Conservation (phyloP, 2,329 filamentous ascomycete species). For the Cladosporium sp. region DNA sequence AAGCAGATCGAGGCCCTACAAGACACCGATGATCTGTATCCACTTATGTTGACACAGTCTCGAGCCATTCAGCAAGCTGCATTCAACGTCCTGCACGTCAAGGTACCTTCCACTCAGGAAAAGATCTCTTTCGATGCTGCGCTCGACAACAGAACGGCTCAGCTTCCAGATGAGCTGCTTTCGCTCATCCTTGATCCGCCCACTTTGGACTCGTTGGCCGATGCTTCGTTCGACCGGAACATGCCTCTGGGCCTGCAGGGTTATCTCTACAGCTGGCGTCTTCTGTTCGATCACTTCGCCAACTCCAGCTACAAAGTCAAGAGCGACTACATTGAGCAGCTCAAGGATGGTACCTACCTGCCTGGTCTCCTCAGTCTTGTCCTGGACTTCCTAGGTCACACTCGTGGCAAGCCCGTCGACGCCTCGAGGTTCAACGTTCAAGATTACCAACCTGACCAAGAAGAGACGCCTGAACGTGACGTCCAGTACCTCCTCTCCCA, state of each 20-base stretch:
- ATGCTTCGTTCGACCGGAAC: constrained; percentile 56
- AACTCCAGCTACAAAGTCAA: constrained; percentile 65
- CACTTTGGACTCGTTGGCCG: constrained; percentile 59
- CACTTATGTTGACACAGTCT: constrained; percentile 69
- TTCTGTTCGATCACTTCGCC: constrained; percentile 78
- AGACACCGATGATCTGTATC: constrained; percentile 64
- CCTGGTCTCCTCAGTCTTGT: constrained; percentile 67
- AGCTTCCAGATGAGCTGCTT: constrained; percentile 75
- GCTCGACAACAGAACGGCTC: constrained; percentile 64
- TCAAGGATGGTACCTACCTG: constrained; percentile 68
- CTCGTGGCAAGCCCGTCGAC: constrained; percentile 63
- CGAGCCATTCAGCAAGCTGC: constrained; percentile 70
- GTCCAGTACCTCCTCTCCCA: constrained; percentile 80
- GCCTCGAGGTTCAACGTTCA: constrained; percentile 64
- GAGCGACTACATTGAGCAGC: constrained; percentile 68
- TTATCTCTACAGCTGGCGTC: constrained; percentile 82
- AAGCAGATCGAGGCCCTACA: constrained; percentile 45
- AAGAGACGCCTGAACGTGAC: constrained; percentile 62
- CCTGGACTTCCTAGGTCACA: constrained; percentile 79
- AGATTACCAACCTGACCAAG: constrained; percentile 50
- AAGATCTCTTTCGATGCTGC: constrained; percentile 72
- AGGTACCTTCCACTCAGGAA: constrained; percentile 73
- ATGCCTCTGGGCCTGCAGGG: constrained; percentile 66
- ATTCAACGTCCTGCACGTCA: constrained; percentile 71
- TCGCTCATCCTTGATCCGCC: constrained; percentile 77